These are phyloP conservation scores for Aspergillus fumigatus DNA, from an alignment of 2,329 filamentous ascomycete species.

Conservation along the genomic window DNA sequence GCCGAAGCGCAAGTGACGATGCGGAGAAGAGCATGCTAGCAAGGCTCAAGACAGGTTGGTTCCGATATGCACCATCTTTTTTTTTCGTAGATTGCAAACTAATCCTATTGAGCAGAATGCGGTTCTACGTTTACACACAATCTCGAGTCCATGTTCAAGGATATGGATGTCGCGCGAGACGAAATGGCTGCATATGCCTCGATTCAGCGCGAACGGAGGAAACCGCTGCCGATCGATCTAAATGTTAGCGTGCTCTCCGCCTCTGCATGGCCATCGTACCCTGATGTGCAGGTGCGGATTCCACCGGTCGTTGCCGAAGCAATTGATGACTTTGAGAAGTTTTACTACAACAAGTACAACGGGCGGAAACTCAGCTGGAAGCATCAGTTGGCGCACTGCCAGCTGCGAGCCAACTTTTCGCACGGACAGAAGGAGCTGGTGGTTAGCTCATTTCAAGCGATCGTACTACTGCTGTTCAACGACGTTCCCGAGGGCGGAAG, in stretches of 20 bases:
- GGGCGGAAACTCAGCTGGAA: constrained; percentile 88
- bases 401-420: constrained; percentile 74
- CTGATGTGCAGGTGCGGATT: constrained; percentile 69
- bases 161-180: constrained; percentile 87
- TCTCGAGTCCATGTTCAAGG: constrained; percentile 98
- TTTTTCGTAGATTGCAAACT: neutral
- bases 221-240: constrained; percentile 62
- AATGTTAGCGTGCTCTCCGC: constrained; percentile 87
- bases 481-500: constrained; percentile 57
- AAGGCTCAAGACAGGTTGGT: constrained; percentile 68
- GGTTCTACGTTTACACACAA: constrained; percentile 94
- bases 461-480: constrained; percentile 89
- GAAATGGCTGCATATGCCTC: constrained; percentile 87
- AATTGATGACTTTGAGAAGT: constrained; percentile 73
- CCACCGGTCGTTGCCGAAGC: constrained; percentile 71
- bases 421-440: constrained; percentile 81
- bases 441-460: constrained; percentile 86
- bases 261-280: constrained; percentile 88
- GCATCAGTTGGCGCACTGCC: constrained; percentile 85
- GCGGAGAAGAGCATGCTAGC: constrained; percentile 94
- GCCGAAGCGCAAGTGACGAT: constrained; percentile 86
- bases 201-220: constrained; percentile 57
- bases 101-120: constrained; percentile 57
- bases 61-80: neutral
- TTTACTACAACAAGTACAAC: constrained; percentile 86